A percentile compares a stretch with the other conserved stretches of the same genome.
phyloP scores from a whole-genome alignment of 768 basidiomycete species.

The Hydnomerulius pinastri region DNA sequence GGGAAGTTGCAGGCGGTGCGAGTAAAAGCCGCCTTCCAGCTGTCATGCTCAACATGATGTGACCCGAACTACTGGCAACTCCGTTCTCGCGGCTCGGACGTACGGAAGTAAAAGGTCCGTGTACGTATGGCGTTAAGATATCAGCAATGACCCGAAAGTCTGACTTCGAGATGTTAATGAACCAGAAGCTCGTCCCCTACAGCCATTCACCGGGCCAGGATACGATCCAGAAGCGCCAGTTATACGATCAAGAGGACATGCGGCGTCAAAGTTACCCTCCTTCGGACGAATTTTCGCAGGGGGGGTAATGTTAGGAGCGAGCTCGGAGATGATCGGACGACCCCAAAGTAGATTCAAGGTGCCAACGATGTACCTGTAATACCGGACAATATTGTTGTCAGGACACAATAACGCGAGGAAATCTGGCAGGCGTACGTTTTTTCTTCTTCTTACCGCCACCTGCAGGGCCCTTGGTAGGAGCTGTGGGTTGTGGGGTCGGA shows the following conservation, averaged over 20 bases:
- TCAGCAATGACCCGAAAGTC: neutral
- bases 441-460: slow-evolving; percentile 72
- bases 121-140: neutral
- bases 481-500: slow-evolving; percentile 45
- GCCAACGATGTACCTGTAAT: slow-evolving; percentile 26
- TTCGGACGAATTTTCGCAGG: neutral
- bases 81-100: neutral
- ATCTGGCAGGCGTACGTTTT: slow-evolving; percentile 58
- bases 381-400: slow-evolving; percentile 5
- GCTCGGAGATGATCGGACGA: neutral
- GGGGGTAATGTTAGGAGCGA: too few relatives aligned
- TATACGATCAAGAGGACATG: neutral
- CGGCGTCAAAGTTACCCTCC: too few relatives aligned
- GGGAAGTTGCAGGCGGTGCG: too few relatives aligned
- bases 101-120: neutral
- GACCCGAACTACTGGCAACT: too few relatives aligned
- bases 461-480: slow-evolving; percentile 45
- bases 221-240: too few relatives aligned
- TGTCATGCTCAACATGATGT: too few relatives aligned
- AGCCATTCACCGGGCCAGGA: neutral
- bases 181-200: neutral
- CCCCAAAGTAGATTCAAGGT: slow-evolving; percentile 13
- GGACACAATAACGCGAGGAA: neutral
- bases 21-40: too few relatives aligned
- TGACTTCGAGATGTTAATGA: neutral